phyloP scores from a whole-genome alignment of 1,139 yeast species.

The Yamadazyma triangularis region DNA sequence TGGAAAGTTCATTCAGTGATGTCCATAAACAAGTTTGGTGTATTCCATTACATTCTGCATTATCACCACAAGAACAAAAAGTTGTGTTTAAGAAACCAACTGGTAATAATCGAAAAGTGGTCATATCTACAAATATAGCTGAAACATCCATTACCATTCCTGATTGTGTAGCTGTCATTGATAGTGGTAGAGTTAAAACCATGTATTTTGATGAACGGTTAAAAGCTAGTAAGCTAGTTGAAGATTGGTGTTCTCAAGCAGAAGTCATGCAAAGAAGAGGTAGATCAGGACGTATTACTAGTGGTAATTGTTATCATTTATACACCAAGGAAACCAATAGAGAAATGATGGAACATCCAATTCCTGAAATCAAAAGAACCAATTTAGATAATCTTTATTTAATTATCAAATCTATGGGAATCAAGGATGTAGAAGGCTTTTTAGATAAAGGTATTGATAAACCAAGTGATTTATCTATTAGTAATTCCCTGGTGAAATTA shows the following conservation, averaged over 20 bases:
- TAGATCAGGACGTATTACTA: constrained; percentile 94
- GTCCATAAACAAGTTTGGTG: constrained; percentile 30
- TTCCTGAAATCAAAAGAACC: constrained; percentile 85
- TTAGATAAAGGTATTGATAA: constrained; percentile 77
- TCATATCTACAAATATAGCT: constrained; percentile 87
- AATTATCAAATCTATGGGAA: constrained; percentile 86
- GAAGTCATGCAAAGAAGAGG: constrained; percentile 94
- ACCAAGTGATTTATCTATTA: constrained; percentile 58
- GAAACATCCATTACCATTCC: constrained; percentile 91
- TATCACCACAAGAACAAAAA: constrained; percentile 78
- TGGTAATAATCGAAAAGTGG: constrained; percentile 60
- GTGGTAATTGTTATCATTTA: constrained; percentile 77
- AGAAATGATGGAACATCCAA: constrained; percentile 64
- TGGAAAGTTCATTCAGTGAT: constrained; percentile 10
- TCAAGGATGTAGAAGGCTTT: constrained; percentile 64
- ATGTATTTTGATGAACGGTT: constrained; percentile 63
- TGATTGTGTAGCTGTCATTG: constrained; percentile 90
- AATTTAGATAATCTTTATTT: constrained; percentile 79
- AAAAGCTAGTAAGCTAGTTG: constrained; percentile 69
- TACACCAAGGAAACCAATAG: constrained; percentile 61
- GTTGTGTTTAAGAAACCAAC: constrained; percentile 57
- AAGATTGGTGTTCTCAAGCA: constrained; percentile 85
- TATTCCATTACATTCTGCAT: constrained; percentile 84
- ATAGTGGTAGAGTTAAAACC: constrained; percentile 80
- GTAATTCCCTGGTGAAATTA: constrained; percentile 58